Base-by-base conservation (phyloP, 1,284 basidiomycete genomes). In the Acaromyces ingoldii region DNA sequence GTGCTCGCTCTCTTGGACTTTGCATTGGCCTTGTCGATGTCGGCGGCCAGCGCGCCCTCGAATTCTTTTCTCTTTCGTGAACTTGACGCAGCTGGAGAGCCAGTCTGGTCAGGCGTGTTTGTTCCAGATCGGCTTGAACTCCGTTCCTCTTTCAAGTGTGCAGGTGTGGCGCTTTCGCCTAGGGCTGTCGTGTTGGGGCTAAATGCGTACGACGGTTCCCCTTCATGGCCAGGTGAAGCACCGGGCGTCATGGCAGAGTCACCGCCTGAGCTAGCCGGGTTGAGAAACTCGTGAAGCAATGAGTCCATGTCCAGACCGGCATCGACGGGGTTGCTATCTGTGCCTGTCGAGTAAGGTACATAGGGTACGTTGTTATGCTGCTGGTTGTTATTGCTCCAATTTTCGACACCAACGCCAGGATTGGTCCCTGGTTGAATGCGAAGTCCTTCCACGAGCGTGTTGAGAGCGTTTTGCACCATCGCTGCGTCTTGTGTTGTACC, bases 401-500 rank as follows among this genome's bases (percentile, higher is more conserved):
- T 7, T 15, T 24, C 11, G 21, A 26, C 28, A 26, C 33, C 26
- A 36, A 15, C 24, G 47, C 19, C 19, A 9, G 28, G 15, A 49
- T 6, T 11, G 37, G 36, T 42, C 13, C 33, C 10, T 11, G 65
- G 59, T 31, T 67, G 84, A 33, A 88, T 77, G 1, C 86, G 86
- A 52, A 87, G 80, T 49, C 81, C 82, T 64, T 84, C 80, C 40
- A 90, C 85, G 33, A 91, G 79, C 10, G 82, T 82, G 55, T 88
- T 83, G 58, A 91, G 85, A 59, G 82, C 84, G 31, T 79, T 80
- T 63, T 87, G 84, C 49, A 91, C 77, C 38, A 82, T 81, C 57
- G 86, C 83, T 25, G 90, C 85, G 53, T 89, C 86, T 40, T 80
- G 79, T 49, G 84, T 82, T 42, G 90, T 85, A 53, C 84, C 85